Base-by-base conservation (phyloP, 257 asterid genomes). In the Anisodus acutangulus region DNA sequence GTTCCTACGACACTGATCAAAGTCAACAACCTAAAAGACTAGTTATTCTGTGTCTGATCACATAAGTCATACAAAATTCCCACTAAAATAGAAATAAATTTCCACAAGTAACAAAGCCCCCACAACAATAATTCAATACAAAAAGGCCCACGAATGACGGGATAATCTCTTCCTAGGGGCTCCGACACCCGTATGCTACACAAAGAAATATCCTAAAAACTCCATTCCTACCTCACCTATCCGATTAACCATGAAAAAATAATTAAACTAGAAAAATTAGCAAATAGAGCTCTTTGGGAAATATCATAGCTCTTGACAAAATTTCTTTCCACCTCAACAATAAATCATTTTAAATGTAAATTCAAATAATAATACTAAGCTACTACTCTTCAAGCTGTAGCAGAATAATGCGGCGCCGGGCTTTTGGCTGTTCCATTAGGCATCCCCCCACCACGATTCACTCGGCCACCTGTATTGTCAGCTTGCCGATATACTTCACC, bases 401-500 rank as follows among this genome's bases (percentile, higher is more conserved):
- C 96, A 54, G 95, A 78, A 47, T 90, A 93, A 8, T 92, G 82
- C 19, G 94, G 95, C 2, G 91, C 82, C 85, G 80, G 87, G 79
- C 79, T 87, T 74, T 87, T 94, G 12, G 93, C 84, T 58, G 85
- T 86, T 54, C 93, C 94, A 80, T 93, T 88, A 82, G 91, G 83
- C 84, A 91, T 78, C 80, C 90, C 94, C 83, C 90, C 91, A 47
- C 83, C 68, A 41, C 95, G 92, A 72, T 85, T 90, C 86, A 81
- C 39, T 57, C 86, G 86, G 9, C 86, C 83, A 62, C 83, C 83
- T 11, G 53, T 11, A 62, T 39, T 62, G 79, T 78, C 86, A 22
- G 86, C 45, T 84, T 93, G 90, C 78, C 90, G 94, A 86, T 90
- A 91, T 13, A 94, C 98, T 68, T 95, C 97, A 9, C 87, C 86